Conservation (phyloP, 495 filamentous ascomycete species). For the Umbilicaria muhlenbergii region DNA sequence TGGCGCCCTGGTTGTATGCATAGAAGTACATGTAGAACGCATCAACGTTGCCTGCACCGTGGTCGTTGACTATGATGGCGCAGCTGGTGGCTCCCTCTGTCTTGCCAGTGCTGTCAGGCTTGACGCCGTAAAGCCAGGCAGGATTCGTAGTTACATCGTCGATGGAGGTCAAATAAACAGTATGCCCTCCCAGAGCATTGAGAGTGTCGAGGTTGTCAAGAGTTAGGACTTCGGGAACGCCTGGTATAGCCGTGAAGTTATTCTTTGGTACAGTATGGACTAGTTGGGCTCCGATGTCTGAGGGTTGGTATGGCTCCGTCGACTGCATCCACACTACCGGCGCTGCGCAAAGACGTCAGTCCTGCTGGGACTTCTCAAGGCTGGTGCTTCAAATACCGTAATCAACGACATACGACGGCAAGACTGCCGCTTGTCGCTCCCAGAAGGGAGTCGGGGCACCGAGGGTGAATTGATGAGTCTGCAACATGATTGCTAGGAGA, state of each 20-base stretch:
- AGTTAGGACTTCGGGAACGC: conserved; percentile 29
- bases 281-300: conserved; percentile 41
- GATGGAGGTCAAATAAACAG: conserved; percentile 42
- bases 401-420: conserved; percentile 10
- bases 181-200: conserved; percentile 30
- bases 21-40: conserved; percentile 61
- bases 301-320: conserved; percentile 40
- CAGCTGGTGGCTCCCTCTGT: conserved; percentile 29
- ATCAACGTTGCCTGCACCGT: conserved; percentile 37
- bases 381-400: conserved; percentile 8
- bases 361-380: background rate
- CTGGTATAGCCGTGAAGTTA: conserved; percentile 30
- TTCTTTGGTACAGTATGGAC: conserved; percentile 36
- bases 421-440: conserved; percentile 5
- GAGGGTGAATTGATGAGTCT: background rate
- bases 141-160: conserved; percentile 36
- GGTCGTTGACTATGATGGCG: conserved; percentile 40
- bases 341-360: conserved; percentile 14
- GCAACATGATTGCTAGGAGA: conserved; percentile 2
- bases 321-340: conserved; percentile 40
- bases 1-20: conserved; percentile 39
- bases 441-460: background rate
- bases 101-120: conserved; percentile 30
- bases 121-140: conserved; percentile 35
- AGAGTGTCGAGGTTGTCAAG: conserved; percentile 39